Evolutionary conservation across 1,139 yeast genomes (phyloP), one percentile per base, ranked within the genome.

Genomic region (Candida mesenterica): DNA sequence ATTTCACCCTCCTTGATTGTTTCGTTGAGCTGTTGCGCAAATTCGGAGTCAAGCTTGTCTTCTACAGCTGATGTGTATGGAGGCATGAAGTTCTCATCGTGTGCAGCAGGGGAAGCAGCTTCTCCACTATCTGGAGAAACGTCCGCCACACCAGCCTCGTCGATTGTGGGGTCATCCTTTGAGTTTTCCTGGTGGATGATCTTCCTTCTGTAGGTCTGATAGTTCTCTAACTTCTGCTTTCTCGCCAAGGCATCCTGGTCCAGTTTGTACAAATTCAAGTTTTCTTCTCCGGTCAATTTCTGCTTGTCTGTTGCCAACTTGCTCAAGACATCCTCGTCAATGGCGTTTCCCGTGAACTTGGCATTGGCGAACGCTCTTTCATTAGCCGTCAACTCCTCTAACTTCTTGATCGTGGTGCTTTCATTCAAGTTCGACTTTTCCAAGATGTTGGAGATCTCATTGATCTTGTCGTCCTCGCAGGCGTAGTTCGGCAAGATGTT

Each of bases 31-130:
- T 67, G 61, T 19, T 72, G 75, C 0, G 89, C 89, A 46, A 80
- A 68, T 48, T 76, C 80, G 19, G 79, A 72, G 53, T 83, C 90
- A 40, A 75, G 65, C 44, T 75, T 74, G 51, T 81, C 87, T 57
- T 83, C 92, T 24, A 72, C 73, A 24, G 83, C 89, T 4, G 84
- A 75, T 2, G 90, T 82, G 52, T 83, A 83, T 1, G 89, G 89
- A 15, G 75, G 69, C 68, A 69, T 59, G 40, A 69, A 70, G 31
- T 59, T 57, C 22, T 46, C 52, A 9, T 55, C 55, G 19, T 45
- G 17, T 13, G 28, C 28, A 13, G 23, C 34, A 4, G 24, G 24
- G 3, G 40, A n/a, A 17, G 10, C 36, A 12, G 7, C 17, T 7
- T 40, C 38, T 7, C 22, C 36, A 12, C 15, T 8, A 18, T 30